Conservation (phyloP, 179 eudicot species). For the Camellia oleifera region DNA sequence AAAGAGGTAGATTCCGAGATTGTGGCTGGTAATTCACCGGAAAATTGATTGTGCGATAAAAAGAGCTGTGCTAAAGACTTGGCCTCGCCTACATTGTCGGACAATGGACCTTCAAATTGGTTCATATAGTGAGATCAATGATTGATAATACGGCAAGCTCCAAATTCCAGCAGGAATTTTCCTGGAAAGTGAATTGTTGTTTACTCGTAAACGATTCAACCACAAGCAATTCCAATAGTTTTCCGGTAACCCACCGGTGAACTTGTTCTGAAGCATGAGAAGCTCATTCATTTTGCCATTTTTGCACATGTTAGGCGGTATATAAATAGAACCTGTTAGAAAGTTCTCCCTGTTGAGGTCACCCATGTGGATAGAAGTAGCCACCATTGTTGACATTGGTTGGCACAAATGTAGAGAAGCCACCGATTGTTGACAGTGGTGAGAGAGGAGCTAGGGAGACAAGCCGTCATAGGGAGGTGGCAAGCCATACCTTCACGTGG, state of each 20-base stretch:
- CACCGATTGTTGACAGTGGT: no score
- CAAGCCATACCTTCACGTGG: no score
- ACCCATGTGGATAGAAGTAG: no score
- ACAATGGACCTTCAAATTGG: constrained; percentile 41
- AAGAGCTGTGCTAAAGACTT: constrained; percentile 34
- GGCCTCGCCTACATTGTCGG: constrained; percentile 35
- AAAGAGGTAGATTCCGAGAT: constrained; percentile 39
- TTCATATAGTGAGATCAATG: constrained; percentile 52
- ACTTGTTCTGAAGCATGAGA: constrained; percentile 46
- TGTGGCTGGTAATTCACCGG: constrained; percentile 48
- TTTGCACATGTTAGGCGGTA: constrained; percentile 75
- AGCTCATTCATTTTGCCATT: constrained; percentile 49
- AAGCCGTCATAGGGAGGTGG: no score
- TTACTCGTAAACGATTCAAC: constrained; percentile 53
- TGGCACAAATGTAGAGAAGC: no score
- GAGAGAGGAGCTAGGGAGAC: no score
- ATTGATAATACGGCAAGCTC: constrained; percentile 47
- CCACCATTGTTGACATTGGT: no score
- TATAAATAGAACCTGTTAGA: constrained; percentile 48
- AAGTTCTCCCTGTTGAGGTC: no score
- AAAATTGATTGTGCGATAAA: constrained; percentile 39
- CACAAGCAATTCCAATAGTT: constrained; percentile 48
- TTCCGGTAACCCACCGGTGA: constrained; percentile 59
- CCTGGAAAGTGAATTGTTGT: constrained; percentile 52
- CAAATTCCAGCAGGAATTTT: constrained; percentile 58